Percentiles rank a stretch among this genome's conserved stretches.
These are phyloP conservation scores for Isoetes engelmannii DNA, from an alignment of 83 land plant genomes.

Conservation along the genomic window DNA sequence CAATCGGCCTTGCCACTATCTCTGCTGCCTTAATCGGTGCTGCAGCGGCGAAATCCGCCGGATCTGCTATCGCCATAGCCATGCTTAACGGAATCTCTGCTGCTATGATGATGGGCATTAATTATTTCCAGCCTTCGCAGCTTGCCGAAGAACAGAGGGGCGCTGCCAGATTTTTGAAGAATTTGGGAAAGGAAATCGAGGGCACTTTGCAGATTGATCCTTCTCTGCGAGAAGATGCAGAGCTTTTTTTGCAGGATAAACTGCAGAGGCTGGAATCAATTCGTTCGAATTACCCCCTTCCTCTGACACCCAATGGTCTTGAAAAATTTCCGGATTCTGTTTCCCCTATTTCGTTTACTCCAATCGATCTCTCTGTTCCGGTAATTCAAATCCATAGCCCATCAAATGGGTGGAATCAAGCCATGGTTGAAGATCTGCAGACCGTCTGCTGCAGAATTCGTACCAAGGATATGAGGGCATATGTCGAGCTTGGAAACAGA, in stretches of 20 bases:
- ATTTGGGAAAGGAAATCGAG: slow-evolving; percentile 18
- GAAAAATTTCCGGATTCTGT: slow-evolving; percentile 19
- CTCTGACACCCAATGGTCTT: slow-evolving; percentile 20
- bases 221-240: slow-evolving; percentile 21
- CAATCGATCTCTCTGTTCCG: slow-evolving; percentile 8
- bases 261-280: slow-evolving; percentile 17
- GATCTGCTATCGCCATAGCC: slow-evolving; percentile 1
- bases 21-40: slow-evolving; percentile 16
- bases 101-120: slow-evolving; percentile 11
- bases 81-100: slow-evolving; percentile 14
- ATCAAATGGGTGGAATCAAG: slow-evolving; percentile 20
- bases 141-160: slow-evolving; percentile 33
- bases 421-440: slow-evolving; percentile 15
- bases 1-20: slow-evolving; percentile 12
- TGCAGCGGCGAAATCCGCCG: background rate
- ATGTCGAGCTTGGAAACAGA: slow-evolving; percentile 12
- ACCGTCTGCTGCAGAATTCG: background rate
- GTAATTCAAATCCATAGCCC: background rate
- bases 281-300: slow-evolving; percentile 26
- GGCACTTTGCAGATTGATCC: slow-evolving; percentile 12
- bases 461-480: slow-evolving; percentile 10
- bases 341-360: slow-evolving; percentile 12
- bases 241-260: slow-evolving; percentile 13
- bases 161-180: slow-evolving; percentile 17
- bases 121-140: slow-evolving; percentile 34